These are phyloP conservation scores for Aspergillus conjunctus DNA, from an alignment of 495 filamentous ascomycete species.

Conservation along the genomic window DNA sequence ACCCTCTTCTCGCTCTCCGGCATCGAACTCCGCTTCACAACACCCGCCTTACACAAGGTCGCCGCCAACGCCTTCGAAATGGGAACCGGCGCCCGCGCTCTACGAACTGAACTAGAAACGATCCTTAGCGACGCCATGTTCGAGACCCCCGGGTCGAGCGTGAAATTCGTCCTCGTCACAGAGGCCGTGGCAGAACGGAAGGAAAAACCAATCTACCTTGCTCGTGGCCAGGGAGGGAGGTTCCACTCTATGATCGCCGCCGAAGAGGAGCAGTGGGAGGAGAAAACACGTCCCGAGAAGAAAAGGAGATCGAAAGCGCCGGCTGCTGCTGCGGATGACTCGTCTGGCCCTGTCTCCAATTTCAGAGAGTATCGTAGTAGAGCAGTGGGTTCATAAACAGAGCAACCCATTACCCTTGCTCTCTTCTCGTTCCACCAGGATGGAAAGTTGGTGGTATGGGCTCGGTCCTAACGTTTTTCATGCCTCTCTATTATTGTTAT, in stretches of 20 bases:
- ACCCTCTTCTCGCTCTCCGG: conserved; percentile 81
- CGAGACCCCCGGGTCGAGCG: conserved; percentile 73
- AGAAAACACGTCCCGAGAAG: conserved; percentile 36
- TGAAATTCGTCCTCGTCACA: conserved; percentile 75
- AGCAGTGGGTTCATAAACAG: conserved; percentile 30
- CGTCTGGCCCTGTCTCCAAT: conserved; percentile 32
- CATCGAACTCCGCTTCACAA: conserved; percentile 82
- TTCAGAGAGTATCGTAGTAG: conserved; percentile 60
- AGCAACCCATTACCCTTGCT: not conserved
- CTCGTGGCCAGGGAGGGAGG: conserved; percentile 58
- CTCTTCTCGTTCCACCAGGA: not conserved
- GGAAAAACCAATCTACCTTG: conserved; percentile 62
- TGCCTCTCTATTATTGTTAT: not conserved
- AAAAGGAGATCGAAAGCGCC: conserved; percentile 33
- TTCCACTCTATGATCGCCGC: conserved; percentile 60
- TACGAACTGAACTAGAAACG: conserved; percentile 88
- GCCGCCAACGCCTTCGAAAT: conserved; percentile 72
- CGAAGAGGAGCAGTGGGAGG: conserved; percentile 68
- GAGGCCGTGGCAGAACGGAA: conserved; percentile 68
- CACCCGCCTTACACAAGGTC: conserved; percentile 72
- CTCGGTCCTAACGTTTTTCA: not conserved
- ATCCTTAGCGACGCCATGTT: conserved; percentile 90
- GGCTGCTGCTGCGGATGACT: conserved; percentile 28
- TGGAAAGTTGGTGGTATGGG: not conserved
- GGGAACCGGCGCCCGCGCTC: conserved; percentile 83